Percentiles rank a stretch among this genome's conserved stretches.
phyloP scores from a whole-genome alignment of 495 filamentous ascomycete genomes.

The Annulohypoxylon stygium region DNA sequence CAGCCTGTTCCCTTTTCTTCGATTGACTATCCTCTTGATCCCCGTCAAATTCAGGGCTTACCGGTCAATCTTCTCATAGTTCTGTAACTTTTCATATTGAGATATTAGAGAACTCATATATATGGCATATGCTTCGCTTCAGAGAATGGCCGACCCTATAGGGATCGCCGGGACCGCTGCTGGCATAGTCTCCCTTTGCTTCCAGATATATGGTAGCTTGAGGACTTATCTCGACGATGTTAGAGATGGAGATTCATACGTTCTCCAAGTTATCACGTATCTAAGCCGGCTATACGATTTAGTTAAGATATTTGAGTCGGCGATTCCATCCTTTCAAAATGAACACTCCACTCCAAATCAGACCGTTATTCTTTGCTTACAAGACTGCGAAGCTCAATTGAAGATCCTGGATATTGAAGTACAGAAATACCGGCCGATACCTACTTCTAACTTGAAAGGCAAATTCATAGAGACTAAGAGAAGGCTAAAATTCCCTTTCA shows the following conservation, averaged over 20 bases:
- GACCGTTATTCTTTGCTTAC: not conserved
- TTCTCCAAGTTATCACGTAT: not conserved
- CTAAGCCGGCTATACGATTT: slow-evolving; percentile 1
- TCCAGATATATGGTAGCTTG: slow-evolving; percentile 13
- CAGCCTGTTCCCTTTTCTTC: no score
- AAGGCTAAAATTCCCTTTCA: slow-evolving; percentile 13
- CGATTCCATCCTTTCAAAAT: slow-evolving; percentile 13
- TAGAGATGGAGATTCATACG: slow-evolving; percentile 1
- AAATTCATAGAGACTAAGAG: slow-evolving; percentile 13
- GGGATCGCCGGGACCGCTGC: slow-evolving; percentile 3
- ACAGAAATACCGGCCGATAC: not conserved
- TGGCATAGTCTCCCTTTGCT: slow-evolving; percentile 22
- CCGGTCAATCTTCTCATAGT: no score
- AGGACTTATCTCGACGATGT: slow-evolving; percentile 2
- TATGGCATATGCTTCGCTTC: not conserved
- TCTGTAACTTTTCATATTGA: no score
- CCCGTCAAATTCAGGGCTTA: no score
- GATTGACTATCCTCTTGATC: no score
- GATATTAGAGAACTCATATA: no score
- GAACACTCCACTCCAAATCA: not conserved
- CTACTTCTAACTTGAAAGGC: not conserved
- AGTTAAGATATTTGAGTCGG: not conserved
- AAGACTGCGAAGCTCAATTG: not conserved
- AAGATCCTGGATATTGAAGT: not conserved
- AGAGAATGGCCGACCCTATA: slow-evolving; percentile 3